phyloP scores from a whole-genome alignment of 1,284 basidiomycete genomes.

The Cutaneotrichosporon sp. region DNA sequence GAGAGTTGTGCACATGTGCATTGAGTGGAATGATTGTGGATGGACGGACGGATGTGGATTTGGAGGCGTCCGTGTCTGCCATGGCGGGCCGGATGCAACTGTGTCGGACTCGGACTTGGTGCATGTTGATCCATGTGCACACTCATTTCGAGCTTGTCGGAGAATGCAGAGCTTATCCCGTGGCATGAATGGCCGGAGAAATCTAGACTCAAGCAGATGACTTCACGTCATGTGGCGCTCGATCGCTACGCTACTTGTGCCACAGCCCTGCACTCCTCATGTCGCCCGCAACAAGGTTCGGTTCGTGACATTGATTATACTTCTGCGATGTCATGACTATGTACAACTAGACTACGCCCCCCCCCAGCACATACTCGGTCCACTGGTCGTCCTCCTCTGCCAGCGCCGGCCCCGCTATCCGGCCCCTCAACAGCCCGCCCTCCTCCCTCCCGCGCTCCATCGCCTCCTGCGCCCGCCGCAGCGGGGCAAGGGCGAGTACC shows the following conservation, averaged over 20 bases:
- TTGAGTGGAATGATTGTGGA: too few relatives aligned
- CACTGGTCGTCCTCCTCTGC: conserved; percentile 28
- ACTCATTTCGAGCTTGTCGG: too few relatives aligned
- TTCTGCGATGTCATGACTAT: neutral
- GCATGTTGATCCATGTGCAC: too few relatives aligned
- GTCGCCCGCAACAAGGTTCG: neutral
- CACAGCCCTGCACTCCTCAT: neutral
- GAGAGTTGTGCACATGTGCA: too few relatives aligned
- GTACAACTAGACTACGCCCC: neutral
- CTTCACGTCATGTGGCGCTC: neutral
- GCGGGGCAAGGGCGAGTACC: conserved; percentile 63
- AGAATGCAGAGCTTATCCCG: too few relatives aligned
- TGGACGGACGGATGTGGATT: too few relatives aligned
- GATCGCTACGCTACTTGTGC: neutral
- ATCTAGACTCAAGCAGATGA: neutral
- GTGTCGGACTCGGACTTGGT: too few relatives aligned
- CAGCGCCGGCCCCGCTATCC: conserved; percentile 24
- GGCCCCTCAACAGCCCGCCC: neutral
- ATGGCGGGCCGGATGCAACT: too few relatives aligned
- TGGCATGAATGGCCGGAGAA: neutral
- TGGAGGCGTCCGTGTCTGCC: too few relatives aligned
- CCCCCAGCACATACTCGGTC: conserved; percentile 15
- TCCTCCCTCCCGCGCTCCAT: conserved; percentile 20
- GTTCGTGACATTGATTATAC: neutral
- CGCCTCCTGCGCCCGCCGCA: conserved; percentile 60